Percentiles rank a stretch among this genome's conserved stretches.
Evolutionary conservation across 2,329 filamentous ascomycete genomes (phyloP).

Genomic region (Penicillium sp.): DNA sequence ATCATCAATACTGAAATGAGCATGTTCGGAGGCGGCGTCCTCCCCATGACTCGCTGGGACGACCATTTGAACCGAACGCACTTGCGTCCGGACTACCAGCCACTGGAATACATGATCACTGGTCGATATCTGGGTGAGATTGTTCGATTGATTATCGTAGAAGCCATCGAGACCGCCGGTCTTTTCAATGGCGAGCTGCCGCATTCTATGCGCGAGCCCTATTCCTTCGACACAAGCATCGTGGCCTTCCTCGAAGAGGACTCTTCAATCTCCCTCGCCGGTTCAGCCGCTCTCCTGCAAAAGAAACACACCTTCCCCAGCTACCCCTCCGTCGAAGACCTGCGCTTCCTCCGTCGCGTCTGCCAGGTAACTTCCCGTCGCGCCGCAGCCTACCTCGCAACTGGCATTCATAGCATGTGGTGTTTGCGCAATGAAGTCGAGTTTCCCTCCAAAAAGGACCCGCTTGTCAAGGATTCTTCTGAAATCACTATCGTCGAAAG

Average conservation of each 20-base stretch:
- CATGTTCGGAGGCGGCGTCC: conserved; percentile 60
- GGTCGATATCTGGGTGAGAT: conserved; percentile 65
- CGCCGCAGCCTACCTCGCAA: conserved; percentile 62
- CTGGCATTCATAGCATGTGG: conserved; percentile 63
- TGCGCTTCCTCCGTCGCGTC: conserved; percentile 55
- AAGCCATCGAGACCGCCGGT: conserved; percentile 55
- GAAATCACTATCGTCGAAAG: conserved; percentile 36
- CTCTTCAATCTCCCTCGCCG: conserved; percentile 35
- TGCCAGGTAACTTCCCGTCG: conserved; percentile 56
- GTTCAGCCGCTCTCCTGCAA: conserved; percentile 48
- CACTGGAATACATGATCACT: conserved; percentile 63
- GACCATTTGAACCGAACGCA: conserved; percentile 58
- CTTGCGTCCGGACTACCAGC: conserved; percentile 61
- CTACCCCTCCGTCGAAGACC: conserved; percentile 49
- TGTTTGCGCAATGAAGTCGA: conserved; percentile 53
- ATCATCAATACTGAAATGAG: conserved; percentile 65
- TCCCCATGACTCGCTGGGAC: conserved; percentile 62
- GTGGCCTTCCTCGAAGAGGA: conserved; percentile 57
- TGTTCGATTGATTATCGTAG: conserved; percentile 58
- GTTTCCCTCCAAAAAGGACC: conserved; percentile 28
- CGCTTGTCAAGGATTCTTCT: conserved; percentile 28
- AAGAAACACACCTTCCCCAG: conserved; percentile 51
- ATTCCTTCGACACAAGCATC: conserved; percentile 59
- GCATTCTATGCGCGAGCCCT: conserved; percentile 54
- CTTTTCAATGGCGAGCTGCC: conserved; percentile 59